These are phyloP conservation scores for Adansonia rubrostipa DNA, from an alignment of 441 rosid species.

Conservation along the genomic window DNA sequence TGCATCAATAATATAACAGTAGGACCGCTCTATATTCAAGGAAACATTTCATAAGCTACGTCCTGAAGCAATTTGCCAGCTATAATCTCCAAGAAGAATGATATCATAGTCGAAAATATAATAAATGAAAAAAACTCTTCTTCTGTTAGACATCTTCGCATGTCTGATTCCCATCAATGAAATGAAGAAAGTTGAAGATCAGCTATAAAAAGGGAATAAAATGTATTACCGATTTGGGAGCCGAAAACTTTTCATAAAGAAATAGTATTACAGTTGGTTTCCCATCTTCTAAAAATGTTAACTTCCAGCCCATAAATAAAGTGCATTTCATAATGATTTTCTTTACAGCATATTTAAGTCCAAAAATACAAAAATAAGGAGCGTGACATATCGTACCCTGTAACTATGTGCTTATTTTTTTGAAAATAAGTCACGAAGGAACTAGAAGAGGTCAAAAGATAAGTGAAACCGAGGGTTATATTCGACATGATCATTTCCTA, in stretches of 20 bases:
- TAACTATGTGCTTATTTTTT: not conserved
- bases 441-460: not conserved
- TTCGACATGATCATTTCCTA: not conserved
- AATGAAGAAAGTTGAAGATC: not conserved
- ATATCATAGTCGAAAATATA: not conserved
- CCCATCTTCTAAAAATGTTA: not conserved
- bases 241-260: not conserved
- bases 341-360: not conserved
- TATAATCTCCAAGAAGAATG: constrained; percentile 11
- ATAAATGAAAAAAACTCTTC: not conserved
- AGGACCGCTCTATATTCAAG: not conserved
- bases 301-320: not conserved
- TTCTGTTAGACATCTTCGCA: not conserved
- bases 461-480: not conserved
- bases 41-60: not conserved
- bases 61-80: not conserved
- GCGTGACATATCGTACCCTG: not conserved
- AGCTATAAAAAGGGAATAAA: not conserved
- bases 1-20: not conserved
- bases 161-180: not conserved
- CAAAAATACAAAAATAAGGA: not conserved
- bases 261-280: not conserved
- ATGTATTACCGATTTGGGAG: not conserved
- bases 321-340: not conserved
- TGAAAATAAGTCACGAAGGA: not conserved